A percentile compares a stretch with the other conserved stretches of the same genome.
phyloP scores from a whole-genome alignment of 1,284 basidiomycete genomes.

The Termitomyces sp. region DNA sequence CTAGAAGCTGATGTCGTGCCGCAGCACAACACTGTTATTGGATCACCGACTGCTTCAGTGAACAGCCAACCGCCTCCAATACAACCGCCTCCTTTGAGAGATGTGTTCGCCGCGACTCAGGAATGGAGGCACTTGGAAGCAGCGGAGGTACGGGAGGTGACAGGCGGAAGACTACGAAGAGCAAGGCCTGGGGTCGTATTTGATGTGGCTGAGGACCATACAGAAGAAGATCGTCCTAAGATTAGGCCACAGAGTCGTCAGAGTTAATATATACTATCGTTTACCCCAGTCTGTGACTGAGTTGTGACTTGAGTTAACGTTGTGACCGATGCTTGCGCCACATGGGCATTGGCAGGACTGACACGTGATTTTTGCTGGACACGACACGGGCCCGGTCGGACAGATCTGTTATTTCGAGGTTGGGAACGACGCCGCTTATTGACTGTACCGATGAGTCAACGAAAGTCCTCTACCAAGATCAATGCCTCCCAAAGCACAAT shows the following conservation, averaged over 20 bases:
- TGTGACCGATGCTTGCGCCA: slow-evolving; percentile 1
- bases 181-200: slow-evolving; percentile 68
- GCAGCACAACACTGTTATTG: slow-evolving; percentile 64
- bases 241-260: slow-evolving; percentile 9
- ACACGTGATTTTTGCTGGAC: slow-evolving; percentile 14
- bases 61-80: slow-evolving; percentile 48
- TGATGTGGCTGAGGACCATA: slow-evolving; percentile 50
- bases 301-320: too few relatives aligned
- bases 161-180: slow-evolving; percentile 40
- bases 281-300: too few relatives aligned
- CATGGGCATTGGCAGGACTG: slow-evolving; percentile 2
- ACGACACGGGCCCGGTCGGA: neutral
- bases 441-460: slow-evolving; percentile 31
- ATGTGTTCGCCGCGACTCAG: slow-evolving; percentile 55
- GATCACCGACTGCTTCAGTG: slow-evolving; percentile 68
- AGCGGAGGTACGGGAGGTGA: slow-evolving; percentile 22
- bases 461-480: slow-evolving; percentile 27
- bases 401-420: neutral
- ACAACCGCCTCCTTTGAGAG: slow-evolving; percentile 53
- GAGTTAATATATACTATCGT: slow-evolving; percentile 1
- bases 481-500: slow-evolving; percentile 18
- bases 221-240: slow-evolving; percentile 27
- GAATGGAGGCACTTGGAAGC: slow-evolving; percentile 52
- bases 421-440: slow-evolving; percentile 1
- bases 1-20: slow-evolving; percentile 13